phyloP scores from a whole-genome alignment of 257 asterid species.

The Apocynum venetum region DNA sequence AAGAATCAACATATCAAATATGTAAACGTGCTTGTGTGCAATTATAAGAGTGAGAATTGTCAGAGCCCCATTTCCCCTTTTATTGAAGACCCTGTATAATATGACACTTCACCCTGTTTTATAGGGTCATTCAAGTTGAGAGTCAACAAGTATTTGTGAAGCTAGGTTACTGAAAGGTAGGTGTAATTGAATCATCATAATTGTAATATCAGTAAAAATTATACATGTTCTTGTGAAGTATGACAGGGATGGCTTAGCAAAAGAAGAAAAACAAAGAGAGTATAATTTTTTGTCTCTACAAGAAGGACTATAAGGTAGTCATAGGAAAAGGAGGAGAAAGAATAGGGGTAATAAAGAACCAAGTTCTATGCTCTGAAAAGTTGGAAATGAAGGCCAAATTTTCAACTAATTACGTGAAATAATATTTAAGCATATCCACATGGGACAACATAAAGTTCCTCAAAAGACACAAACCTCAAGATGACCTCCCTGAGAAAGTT shows the following conservation, averaged over 20 bases:
- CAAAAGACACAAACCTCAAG: constrained; percentile 53
- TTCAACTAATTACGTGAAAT: neutral
- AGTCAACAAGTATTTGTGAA: neutral
- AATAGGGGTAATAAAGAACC: neutral
- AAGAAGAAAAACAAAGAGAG: neutral
- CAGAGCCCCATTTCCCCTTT: neutral
- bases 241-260: neutral
- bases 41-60: neutral
- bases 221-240: neutral
- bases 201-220: neutral
- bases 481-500: constrained; percentile 64
- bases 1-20: neutral
- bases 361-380: neutral
- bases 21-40: neutral
- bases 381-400: neutral
- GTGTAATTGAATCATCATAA: neutral
- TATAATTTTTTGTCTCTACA: neutral
- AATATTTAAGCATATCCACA: neutral
- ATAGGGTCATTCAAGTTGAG: neutral
- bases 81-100: neutral
- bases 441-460: neutral
- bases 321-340: neutral
- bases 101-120: neutral
- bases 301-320: neutral
- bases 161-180: neutral